These are phyloP conservation scores for Yarrowia keelungensis DNA, from an alignment of 805 yeast genomes.

Conservation along the genomic window DNA sequence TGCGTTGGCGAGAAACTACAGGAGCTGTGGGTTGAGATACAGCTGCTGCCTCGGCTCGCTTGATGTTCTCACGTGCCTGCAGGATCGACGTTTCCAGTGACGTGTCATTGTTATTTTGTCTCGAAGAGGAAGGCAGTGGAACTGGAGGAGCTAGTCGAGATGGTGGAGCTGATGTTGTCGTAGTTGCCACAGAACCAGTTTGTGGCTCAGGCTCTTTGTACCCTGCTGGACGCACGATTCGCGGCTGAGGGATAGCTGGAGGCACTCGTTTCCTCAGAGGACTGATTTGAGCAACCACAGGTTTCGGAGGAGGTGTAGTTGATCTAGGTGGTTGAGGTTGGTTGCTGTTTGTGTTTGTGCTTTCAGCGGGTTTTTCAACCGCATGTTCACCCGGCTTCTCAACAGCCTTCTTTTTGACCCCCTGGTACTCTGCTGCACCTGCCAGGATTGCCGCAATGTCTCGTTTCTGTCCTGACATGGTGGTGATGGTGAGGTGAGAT, in stretches of 20 bases:
- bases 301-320: constrained; percentile 17
- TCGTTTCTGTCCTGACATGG: constrained; percentile 20
- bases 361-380: neutral
- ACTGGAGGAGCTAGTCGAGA: neutral
- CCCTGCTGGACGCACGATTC: constrained; percentile 34
- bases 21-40: constrained; percentile 18
- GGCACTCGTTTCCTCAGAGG: constrained; percentile 27
- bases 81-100: constrained; percentile 13
- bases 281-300: constrained; percentile 1
- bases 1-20: constrained; percentile 2
- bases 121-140: neutral
- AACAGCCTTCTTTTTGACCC: constrained; percentile 2
- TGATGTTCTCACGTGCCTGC: constrained; percentile 4
- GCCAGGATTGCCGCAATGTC: constrained; percentile 28
- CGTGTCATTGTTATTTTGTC: constrained; percentile 21
- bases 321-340: neutral
- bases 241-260: constrained; percentile 19
- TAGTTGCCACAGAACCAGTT: neutral
- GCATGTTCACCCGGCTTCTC: neutral
- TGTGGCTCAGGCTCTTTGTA: neutral
- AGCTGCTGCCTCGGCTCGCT: constrained; percentile 25
- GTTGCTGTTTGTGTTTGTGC: neutral
- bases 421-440: constrained; percentile 16
- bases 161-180: neutral
- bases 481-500: neutral